Percentiles rank a stretch among this genome's conserved stretches.
These are phyloP conservation scores for Coemansia umbellata DNA, from an alignment of 192 early-diverging fungal genomes.

Conservation along the genomic window DNA sequence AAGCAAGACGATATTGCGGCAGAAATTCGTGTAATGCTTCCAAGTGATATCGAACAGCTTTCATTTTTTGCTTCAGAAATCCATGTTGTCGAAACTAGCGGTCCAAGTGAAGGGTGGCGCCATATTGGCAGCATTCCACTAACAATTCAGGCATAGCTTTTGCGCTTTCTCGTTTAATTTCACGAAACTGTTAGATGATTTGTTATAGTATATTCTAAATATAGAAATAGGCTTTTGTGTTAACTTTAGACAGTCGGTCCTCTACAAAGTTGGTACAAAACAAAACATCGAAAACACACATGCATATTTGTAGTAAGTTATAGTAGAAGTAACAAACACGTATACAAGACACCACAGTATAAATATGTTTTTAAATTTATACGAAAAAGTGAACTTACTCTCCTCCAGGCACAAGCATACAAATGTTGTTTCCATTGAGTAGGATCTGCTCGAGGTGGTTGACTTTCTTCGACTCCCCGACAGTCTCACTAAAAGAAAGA, in stretches of 20 bases:
- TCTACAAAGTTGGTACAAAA: too few relatives aligned
- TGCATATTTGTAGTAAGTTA: too few relatives aligned
- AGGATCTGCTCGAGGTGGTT: constrained; percentile 86
- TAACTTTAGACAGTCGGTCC: too few relatives aligned
- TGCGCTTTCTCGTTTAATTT: too few relatives aligned
- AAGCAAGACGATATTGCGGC: not conserved
- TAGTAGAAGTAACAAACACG: constrained; percentile 4
- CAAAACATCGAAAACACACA: too few relatives aligned
- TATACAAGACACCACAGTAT: too few relatives aligned
- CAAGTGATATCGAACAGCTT: constrained; percentile 7
- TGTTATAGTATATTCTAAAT: too few relatives aligned
- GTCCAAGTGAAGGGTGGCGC: constrained; percentile 27
- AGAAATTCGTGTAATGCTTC: constrained; percentile 8
- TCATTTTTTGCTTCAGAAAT: constrained; percentile 26
- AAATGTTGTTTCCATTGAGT: constrained; percentile 96
- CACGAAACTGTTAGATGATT: too few relatives aligned
- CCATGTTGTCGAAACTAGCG: constrained; percentile 17
- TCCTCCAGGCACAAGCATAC: constrained; percentile 71
- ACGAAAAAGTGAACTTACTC: too few relatives aligned
- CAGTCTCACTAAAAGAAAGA: constrained; percentile 70
- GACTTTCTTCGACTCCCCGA: constrained; percentile 63
- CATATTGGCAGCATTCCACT: constrained; percentile 18
- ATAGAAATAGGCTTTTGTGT: too few relatives aligned
- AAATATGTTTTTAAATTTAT: not conserved
- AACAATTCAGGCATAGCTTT: too few relatives aligned